phyloP scores from a whole-genome alignment of 2,329 filamentous ascomycete genomes.

The Chalara sp. region DNA sequence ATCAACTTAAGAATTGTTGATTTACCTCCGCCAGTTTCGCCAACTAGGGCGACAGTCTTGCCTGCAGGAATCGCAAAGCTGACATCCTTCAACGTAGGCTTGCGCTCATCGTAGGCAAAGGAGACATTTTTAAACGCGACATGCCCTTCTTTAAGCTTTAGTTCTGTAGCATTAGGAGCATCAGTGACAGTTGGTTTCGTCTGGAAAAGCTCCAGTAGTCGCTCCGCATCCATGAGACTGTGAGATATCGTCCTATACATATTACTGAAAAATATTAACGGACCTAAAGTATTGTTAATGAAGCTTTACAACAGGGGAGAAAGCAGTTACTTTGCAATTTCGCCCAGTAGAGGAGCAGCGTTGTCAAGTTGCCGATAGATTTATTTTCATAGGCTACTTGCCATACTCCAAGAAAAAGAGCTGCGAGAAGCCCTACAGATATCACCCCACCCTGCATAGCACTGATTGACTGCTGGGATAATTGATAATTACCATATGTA shows the following conservation, averaged over 20 bases:
- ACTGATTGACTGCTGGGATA: conserved; percentile 31
- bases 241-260: conserved; percentile 42
- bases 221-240: conserved; percentile 59
- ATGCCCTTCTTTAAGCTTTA: conserved; percentile 35
- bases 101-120: conserved; percentile 30
- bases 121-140: conserved; percentile 28
- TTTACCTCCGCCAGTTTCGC: conserved; percentile 38
- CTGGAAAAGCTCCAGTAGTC: conserved; percentile 48
- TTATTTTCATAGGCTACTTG: conserved; percentile 32
- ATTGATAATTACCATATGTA: conserved; percentile 27
- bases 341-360: conserved; percentile 59
- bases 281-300: conserved; percentile 21
- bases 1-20: conserved; percentile 36
- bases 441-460: conserved; percentile 49
- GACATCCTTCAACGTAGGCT: conserved; percentile 27
- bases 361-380: conserved; percentile 55
- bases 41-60: conserved; percentile 38
- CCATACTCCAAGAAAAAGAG: conserved; percentile 22
- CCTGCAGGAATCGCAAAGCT: conserved; percentile 28
- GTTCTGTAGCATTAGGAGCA: conserved; percentile 34
- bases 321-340: conserved; percentile 33
- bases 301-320: conserved; percentile 7
- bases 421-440: conserved; percentile 40
- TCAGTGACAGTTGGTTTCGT: conserved; percentile 50
- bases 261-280: conserved; percentile 31